These are phyloP conservation scores for Psidium guajava DNA, from an alignment of 345 rosid species.

Conservation along the genomic window DNA sequence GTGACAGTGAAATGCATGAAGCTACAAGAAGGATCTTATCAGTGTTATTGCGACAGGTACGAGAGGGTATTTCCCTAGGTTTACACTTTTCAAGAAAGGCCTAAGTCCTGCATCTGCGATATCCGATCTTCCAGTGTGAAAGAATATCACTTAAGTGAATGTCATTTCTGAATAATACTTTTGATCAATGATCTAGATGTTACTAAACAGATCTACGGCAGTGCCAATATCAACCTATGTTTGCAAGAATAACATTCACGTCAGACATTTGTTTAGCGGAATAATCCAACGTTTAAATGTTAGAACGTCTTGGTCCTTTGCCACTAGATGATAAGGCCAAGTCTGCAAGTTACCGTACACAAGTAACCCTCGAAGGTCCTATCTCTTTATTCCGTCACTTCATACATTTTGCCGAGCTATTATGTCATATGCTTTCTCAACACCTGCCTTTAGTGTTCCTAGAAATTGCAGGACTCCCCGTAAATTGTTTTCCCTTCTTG, in stretches of 20 bases:
- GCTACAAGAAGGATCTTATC: constrained; percentile 90
- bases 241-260: background rate
- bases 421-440: background rate
- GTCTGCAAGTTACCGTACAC: background rate
- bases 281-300: background rate
- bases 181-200: background rate
- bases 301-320: background rate
- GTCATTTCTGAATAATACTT: background rate
- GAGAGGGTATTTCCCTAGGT: background rate
- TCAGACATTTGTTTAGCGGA: background rate
- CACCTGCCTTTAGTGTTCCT: background rate
- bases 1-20: constrained; percentile 86
- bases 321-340: background rate
- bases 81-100: background rate
- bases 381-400: background rate
- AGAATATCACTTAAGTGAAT: background rate
- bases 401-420: background rate
- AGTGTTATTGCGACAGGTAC: constrained; percentile 81
- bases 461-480: background rate
- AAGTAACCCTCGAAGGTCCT: background rate
- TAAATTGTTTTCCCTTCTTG: constrained; percentile 1
- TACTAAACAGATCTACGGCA: background rate
- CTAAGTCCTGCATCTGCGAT: background rate
- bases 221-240: background rate
- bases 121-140: background rate